Evolutionary conservation across 805 yeast genomes (phyloP).

Genomic region (Kodamaea sagamina): DNA sequence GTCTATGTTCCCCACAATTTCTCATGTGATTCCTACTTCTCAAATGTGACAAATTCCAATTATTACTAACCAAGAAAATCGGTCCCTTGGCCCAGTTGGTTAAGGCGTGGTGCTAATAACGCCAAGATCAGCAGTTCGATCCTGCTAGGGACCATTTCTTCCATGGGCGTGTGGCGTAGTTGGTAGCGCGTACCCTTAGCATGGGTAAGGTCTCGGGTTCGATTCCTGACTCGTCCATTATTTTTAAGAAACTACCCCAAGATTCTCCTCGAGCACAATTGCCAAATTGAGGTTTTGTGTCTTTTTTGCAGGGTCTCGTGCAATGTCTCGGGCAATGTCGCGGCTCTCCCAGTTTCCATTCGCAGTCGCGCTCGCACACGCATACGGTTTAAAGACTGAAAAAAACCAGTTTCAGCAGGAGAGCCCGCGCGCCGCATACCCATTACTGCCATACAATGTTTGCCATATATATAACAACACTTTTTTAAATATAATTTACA

Average conservation of each 20-base stretch:
- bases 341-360: too few species aligned
- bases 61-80: too few species aligned
- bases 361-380: too few species aligned
- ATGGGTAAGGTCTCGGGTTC: slow-evolving; percentile 80
- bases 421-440: not conserved
- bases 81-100: slow-evolving; percentile 62
- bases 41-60: too few species aligned
- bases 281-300: not conserved
- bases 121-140: slow-evolving; percentile 54
- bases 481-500: not conserved
- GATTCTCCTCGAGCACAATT: slow-evolving; percentile 3
- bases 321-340: too few species aligned
- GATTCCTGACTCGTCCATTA: slow-evolving; percentile 73
- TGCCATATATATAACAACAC: not conserved
- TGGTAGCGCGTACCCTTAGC: slow-evolving; percentile 84
- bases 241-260: slow-evolving; percentile 18
- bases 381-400: not conserved
- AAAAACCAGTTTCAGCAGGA: too few species aligned
- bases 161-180: slow-evolving; percentile 75
- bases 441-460: not conserved
- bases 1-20: too few species aligned
- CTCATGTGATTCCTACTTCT: too few species aligned
- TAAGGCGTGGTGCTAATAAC: slow-evolving; percentile 62
- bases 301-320: too few species aligned
- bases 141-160: slow-evolving; percentile 32